Evolutionary conservation across 2,329 filamentous ascomycete species (phyloP), one percentile per base, ranked within the genome.

Genomic region (Ophiosphaerella narmari): DNA sequence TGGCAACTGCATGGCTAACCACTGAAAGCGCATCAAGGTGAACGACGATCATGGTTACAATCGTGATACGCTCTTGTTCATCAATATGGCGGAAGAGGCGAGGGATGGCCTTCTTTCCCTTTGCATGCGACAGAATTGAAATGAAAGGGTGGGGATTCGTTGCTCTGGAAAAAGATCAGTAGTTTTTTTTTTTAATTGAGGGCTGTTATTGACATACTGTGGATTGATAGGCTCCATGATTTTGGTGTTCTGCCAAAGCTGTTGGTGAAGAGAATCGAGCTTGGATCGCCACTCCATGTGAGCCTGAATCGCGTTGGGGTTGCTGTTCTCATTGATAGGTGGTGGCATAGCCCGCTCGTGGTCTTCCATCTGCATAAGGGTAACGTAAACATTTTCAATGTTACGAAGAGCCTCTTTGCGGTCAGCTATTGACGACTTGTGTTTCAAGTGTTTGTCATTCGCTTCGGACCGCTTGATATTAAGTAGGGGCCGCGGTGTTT

Each of bases 81-180:
- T 89, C 89, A 44, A 97, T 89, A 67, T 97, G 91, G 37, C 91
- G 88, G 83, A 97, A 97, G 45, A 97, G 89, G 47, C 94, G 90
- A 42, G 91, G 91, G 53, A 99, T 91, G 1, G 90, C 90, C 78
- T 94, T 96, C 78, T 97, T 97, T 67, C 94, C 94, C 79, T 99
- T 99, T 61, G 87, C 85, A 67, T 94, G 95, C 4, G 92, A 96
- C 39, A 99, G 79, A 72, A 99, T 93, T 39, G 92, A 90, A 62
- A 99, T 97, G 75, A 99, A 99, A 0, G 94, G 94, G 72, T 99
- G 94, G 14, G 83, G 79, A 3, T 79, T 78, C 14, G 86, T 81
- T 4, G 88, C 84, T 44, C 87, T 90, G 12, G 39, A 79, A 18
- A 31, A n/a, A 12, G 24, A 52, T 70, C 47, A 67, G 65, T 40